Percentiles rank a stretch among this genome's conserved stretches.
These are phyloP conservation scores for Mycena amicta DNA, from an alignment of 768 basidiomycete genomes.

Conservation along the genomic window DNA sequence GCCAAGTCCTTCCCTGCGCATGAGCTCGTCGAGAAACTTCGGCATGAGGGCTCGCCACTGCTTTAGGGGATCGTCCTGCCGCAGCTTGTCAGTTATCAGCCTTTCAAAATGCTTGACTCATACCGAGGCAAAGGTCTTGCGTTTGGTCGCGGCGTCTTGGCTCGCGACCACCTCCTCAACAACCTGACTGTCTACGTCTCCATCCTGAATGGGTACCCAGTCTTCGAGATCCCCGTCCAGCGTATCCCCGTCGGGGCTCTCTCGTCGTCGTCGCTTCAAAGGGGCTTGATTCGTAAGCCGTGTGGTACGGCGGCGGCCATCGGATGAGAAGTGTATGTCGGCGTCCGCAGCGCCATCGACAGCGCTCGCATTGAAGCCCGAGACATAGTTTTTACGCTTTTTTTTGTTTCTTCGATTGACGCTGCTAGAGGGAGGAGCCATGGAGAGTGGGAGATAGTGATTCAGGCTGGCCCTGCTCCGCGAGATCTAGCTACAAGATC, in stretches of 20 bases:
- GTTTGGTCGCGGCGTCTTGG: not conserved
- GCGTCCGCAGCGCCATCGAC: too few relatives aligned
- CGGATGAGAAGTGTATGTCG: not conserved
- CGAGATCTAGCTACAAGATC: too few relatives aligned
- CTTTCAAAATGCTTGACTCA: not conserved
- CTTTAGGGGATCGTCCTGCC: conserved; percentile 1
- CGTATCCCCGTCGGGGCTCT: not conserved
- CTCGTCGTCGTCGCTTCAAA: not conserved
- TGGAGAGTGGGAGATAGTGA: too few relatives aligned
- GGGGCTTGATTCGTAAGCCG: not conserved
- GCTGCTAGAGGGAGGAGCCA: too few relatives aligned
- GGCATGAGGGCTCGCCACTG: not conserved
- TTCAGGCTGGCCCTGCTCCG: too few relatives aligned
- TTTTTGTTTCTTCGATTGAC: too few relatives aligned
- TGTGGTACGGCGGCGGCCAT: not conserved
- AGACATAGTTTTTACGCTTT: too few relatives aligned
- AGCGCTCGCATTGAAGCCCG: too few relatives aligned
- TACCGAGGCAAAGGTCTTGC: not conserved
- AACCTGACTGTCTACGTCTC: not conserved
- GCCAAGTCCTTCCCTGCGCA: not conserved
- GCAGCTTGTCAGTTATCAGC: not conserved
- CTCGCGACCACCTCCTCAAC: not conserved
- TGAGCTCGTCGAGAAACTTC: conserved; percentile 1
- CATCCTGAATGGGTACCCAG: not conserved
- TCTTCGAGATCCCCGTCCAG: not conserved